Evolutionary conservation across 2,329 filamentous ascomycete species (phyloP).

Genomic region (Cladophialophora chaetospira): DNA sequence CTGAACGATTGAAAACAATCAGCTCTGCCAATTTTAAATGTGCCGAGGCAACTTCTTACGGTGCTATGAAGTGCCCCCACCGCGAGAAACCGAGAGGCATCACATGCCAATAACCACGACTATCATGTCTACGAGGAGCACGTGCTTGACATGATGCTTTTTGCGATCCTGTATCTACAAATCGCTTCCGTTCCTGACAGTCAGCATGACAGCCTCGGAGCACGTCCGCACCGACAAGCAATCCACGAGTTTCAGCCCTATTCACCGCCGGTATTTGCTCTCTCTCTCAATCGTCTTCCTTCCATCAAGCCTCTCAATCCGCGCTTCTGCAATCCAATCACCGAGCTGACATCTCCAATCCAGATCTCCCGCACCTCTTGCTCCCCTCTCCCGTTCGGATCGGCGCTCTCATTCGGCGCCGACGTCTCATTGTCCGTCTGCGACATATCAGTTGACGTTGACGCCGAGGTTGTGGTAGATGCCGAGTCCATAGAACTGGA

Average conservation of each 20-base stretch:
- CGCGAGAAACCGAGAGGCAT: neutral
- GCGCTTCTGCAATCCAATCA: constrained; percentile 93
- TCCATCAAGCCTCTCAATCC: constrained; percentile 93
- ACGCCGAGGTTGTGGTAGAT: constrained; percentile 31
- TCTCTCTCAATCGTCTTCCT: constrained; percentile 78
- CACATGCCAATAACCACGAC: constrained; percentile 1
- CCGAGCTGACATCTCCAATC: constrained; percentile 72
- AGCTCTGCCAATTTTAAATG: neutral
- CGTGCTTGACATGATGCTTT: neutral
- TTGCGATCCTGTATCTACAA: neutral
- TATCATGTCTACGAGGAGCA: neutral
- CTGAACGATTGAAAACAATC: neutral
- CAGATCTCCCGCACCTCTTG: constrained; percentile 64
- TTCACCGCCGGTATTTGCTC: constrained; percentile 30
- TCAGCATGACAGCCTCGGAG: too few species aligned
- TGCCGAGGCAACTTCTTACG: constrained; percentile 9
- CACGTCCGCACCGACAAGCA: too few species aligned
- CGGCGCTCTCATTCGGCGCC: constrained; percentile 18
- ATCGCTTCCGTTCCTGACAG: too few species aligned
- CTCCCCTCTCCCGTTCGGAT: constrained; percentile 4
- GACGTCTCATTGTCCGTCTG: constrained; percentile 30
- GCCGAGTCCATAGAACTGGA: constrained; percentile 30
- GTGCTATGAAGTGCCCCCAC: neutral
- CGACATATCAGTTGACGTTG: constrained; percentile 31
- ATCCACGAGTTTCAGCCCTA: neutral